Base-by-base conservation (phyloP, 1,139 yeast genomes). In the Blastobotrys proliferans region DNA sequence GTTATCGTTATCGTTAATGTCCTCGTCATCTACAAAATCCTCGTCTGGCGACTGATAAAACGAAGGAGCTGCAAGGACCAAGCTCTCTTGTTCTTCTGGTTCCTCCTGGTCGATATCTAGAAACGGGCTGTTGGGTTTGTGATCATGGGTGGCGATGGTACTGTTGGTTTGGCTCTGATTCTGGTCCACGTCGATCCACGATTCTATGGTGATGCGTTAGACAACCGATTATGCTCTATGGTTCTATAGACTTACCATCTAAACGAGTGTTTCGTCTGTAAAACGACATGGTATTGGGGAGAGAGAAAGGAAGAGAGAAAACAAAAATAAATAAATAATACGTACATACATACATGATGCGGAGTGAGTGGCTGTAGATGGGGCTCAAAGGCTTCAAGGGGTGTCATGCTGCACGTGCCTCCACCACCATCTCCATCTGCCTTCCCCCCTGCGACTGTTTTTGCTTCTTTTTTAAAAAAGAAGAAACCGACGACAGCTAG, bases 151-250 rank as follows among this genome's bases (percentile, higher is more conserved):
- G 14, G 19, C 20, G 18, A 31, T 35, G 38, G 38, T 21, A 31
- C 21, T 14, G 13, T 9, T 9, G 13, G 13, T 25, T 35, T 13
- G 13, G 5, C 31, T 11, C 13, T 17, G 38, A 13, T 13, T 22
- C 28, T 31, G 34, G 9, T 29, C 30, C 22, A 40, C 43, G 19
- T 48, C 51, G 40, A 49, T 44, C 52, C 52, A 57, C n/a, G 50
- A 46, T 21, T 52, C 62, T 19, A 21, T 13, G 14, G 5, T n/a
- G 11, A 26, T n/a, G n/a, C n/a, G n/a, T 20, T 20, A 32, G n/a
- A 13, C 13, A 18, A 28, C 9, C 31, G 9, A 6, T 13, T 9
- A n/a, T n/a, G n/a, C n/a, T n/a, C n/a, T n/a, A n/a, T n/a, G n/a
- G n/a, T n/a, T n/a, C n/a, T n/a, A n/a, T n/a, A 16, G 6, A 36